Conservation (phyloP, 352 stramenopile species). For the Globisporangium nunn region DNA sequence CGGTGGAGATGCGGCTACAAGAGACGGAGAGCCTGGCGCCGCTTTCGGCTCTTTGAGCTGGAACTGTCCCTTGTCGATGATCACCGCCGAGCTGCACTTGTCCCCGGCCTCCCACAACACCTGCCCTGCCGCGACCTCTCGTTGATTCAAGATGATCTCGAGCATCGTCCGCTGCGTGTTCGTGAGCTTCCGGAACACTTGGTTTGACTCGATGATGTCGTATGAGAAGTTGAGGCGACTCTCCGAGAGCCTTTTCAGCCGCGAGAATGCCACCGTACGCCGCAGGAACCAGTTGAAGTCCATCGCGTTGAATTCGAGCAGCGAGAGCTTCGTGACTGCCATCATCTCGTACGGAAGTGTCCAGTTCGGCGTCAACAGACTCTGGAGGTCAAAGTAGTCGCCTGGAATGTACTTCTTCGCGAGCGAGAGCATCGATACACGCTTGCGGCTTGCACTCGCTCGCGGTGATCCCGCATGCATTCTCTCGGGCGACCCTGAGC, state of each 20-base stretch:
- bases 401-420: constrained; percentile 77
- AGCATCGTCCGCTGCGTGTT: constrained; percentile 80
- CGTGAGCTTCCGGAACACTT: constrained; percentile 76
- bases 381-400: constrained; percentile 87
- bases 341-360: constrained; percentile 57
- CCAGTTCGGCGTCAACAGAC: constrained; percentile 66
- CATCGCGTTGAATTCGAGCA: constrained; percentile 71
- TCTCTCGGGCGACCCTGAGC: constrained; percentile 8
- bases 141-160: constrained; percentile 68
- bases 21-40: neutral
- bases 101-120: constrained; percentile 70
- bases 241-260: constrained; percentile 65
- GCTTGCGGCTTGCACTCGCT: constrained; percentile 26
- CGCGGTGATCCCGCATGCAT: constrained; percentile 9
- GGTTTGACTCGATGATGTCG: constrained; percentile 73
- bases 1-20: constrained; percentile 9
- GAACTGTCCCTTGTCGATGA: constrained; percentile 78
- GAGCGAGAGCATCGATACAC: constrained; percentile 51
- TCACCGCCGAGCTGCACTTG: constrained; percentile 55
- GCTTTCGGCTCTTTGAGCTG: constrained; percentile 50
- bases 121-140: constrained; percentile 51
- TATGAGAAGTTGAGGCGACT: constrained; percentile 78
- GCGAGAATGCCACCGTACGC: constrained; percentile 55
- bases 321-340: constrained; percentile 55
- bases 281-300: constrained; percentile 86